Percentiles rank a stretch among this genome's conserved stretches.
Conservation (phyloP, 306 rosid genomes). For the Castanea mollissima region DNA sequence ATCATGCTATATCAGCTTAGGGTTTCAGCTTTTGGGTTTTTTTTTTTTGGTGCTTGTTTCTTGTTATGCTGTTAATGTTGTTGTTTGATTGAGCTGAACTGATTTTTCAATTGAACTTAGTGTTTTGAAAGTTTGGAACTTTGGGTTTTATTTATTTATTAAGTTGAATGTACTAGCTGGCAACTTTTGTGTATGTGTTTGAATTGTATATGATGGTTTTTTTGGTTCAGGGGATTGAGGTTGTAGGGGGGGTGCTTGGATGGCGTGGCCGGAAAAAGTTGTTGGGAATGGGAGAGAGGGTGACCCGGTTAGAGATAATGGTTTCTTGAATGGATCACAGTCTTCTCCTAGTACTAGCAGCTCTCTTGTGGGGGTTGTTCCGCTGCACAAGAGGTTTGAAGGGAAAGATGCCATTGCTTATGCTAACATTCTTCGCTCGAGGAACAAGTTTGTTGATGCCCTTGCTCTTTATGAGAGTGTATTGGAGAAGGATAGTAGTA, state of each 20-base stretch:
- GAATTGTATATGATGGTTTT: conserved; percentile 6
- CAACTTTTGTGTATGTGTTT: background rate
- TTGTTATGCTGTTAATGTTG: background rate
- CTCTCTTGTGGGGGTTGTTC: conserved; percentile 25
- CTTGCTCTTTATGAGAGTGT: conserved; percentile 70
- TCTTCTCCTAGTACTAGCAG: conserved; percentile 51
- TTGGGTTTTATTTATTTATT: background rate
- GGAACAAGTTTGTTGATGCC: conserved; percentile 91
- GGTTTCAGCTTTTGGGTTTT: background rate
- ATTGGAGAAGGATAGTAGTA: conserved; percentile 58
- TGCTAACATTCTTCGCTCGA: conserved; percentile 79
- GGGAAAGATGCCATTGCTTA: conserved; percentile 65
- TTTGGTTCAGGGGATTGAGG: conserved; percentile 32
- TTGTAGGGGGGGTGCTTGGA: conserved; percentile 20
- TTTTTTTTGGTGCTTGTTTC: background rate
- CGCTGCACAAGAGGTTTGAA: conserved; percentile 38
- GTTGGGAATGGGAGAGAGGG: conserved; percentile 52
- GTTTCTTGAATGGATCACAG: conserved; percentile 57
- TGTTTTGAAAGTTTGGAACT: background rate
- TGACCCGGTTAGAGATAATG: conserved; percentile 58
- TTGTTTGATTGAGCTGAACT: background rate
- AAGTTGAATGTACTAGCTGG: background rate
- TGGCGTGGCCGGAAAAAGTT: conserved; percentile 70
- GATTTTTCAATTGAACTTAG: background rate
- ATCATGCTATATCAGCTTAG: conserved; percentile 2